Evolutionary conservation across 176 grass and related monocot species (phyloP).

Genomic region (Triticum timopheevii): DNA sequence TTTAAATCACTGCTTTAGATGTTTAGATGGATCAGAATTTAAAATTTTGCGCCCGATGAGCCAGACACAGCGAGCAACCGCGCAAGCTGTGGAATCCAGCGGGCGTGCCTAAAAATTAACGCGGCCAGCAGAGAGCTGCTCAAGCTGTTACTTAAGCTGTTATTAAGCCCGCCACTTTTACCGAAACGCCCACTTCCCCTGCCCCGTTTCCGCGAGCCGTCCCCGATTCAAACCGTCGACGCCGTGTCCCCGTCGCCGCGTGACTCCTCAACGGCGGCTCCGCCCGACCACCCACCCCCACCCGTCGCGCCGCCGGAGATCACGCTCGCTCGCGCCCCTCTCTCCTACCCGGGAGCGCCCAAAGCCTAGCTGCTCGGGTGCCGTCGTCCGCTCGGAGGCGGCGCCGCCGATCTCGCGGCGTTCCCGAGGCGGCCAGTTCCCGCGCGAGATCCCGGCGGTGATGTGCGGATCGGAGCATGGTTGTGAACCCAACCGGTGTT

Average conservation of each 20-base stretch:
- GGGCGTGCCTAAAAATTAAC: slow-evolving; percentile 5
- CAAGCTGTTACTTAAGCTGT: not conserved
- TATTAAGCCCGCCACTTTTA: slow-evolving; percentile 31
- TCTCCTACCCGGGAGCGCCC: not conserved
- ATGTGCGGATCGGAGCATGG: slow-evolving; percentile 65
- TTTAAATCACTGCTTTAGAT: no score
- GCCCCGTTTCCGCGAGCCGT: slow-evolving; percentile 1
- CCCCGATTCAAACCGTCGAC: slow-evolving; percentile 50
- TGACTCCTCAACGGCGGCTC: slow-evolving; percentile 31
- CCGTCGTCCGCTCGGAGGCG: not conserved
- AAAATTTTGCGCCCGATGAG: not conserved
- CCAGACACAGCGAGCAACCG: not conserved
- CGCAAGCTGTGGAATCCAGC: not conserved
- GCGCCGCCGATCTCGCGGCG: slow-evolving; percentile 12
- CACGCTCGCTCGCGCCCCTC: not conserved
- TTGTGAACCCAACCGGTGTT: slow-evolving; percentile 38
- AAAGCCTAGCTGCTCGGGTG: not conserved
- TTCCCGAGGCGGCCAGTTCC: slow-evolving; percentile 36
- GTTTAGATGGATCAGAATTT: not conserved
- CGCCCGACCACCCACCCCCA: not conserved
- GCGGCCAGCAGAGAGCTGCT: not conserved
- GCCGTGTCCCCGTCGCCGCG: slow-evolving; percentile 32
- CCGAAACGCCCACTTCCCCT: slow-evolving; percentile 45
- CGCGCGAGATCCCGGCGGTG: slow-evolving; percentile 35
- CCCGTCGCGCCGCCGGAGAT: slow-evolving; percentile 5